Evolutionary conservation across 129 eudicot genomes (phyloP).

Genomic region (Apium graveolens): DNA sequence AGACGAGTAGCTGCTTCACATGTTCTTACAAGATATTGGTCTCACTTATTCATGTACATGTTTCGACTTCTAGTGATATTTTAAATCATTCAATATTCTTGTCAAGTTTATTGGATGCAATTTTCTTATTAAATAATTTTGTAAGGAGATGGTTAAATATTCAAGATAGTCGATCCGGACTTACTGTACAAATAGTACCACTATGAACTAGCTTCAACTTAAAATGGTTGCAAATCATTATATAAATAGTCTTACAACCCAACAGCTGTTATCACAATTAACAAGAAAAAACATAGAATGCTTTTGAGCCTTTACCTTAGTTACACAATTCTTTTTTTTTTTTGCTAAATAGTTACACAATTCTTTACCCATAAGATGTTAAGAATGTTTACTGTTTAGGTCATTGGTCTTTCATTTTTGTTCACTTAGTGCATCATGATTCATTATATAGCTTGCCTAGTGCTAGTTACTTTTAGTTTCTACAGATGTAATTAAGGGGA

Average conservation of each 20-base stretch:
- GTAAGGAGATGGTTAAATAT: neutral
- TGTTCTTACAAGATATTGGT: neutral
- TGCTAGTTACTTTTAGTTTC: neutral
- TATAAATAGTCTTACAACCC: neutral
- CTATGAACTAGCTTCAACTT: neutral
- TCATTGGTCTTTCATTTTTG: neutral
- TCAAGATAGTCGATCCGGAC: neutral
- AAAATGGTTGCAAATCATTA: neutral
- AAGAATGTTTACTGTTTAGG: neutral
- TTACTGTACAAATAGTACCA: neutral
- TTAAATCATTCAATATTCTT: no score
- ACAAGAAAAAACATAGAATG: neutral
- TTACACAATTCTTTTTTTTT: no score
- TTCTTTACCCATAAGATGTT: neutral
- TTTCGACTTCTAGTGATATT: neutral
- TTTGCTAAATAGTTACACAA: no score
- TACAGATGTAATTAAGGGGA: neutral
- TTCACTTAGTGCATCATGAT: neutral
- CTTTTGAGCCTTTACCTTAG: neutral
- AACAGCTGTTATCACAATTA: neutral
- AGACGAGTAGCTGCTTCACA: neutral
- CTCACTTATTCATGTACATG: neutral
- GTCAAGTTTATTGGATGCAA: neutral
- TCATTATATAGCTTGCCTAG: neutral
- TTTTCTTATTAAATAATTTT: neutral